Evolutionary conservation across 2,329 filamentous ascomycete genomes (phyloP).

Genomic region (Clonostachys byssicola): DNA sequence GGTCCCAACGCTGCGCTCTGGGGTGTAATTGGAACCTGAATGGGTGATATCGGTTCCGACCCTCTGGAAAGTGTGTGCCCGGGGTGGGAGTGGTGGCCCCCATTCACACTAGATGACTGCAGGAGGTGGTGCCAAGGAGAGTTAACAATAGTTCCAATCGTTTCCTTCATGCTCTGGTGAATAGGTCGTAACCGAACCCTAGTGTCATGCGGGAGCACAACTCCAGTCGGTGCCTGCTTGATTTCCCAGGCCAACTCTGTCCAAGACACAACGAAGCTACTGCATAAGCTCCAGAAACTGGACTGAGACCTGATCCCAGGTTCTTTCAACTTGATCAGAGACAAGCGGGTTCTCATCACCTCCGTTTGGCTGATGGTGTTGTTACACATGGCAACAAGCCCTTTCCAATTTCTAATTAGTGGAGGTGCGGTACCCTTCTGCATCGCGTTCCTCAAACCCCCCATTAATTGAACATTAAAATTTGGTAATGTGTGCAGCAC

Average conservation of each 20-base stretch:
- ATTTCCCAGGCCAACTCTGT: constrained; percentile 59
- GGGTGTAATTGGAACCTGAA: constrained; percentile 69
- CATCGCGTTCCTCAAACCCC: constrained; percentile 59
- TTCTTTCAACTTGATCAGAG: constrained; percentile 79
- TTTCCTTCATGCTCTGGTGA: constrained; percentile 79
- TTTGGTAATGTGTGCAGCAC: constrained; percentile 68
- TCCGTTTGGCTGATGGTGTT: constrained; percentile 70
- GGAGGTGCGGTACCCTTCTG: constrained; percentile 55
- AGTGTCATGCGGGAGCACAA: constrained; percentile 60
- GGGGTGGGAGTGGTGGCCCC: background rate
- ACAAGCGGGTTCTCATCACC: constrained; percentile 67
- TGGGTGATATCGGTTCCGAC: constrained; percentile 18
- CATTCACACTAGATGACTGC: constrained; percentile 5
- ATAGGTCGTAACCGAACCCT: constrained; percentile 73
- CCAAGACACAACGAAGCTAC: constrained; percentile 69
- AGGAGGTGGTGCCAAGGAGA: constrained; percentile 52
- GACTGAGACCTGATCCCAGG: constrained; percentile 65
- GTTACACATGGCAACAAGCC: constrained; percentile 67
- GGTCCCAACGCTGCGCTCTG: constrained; percentile 85
- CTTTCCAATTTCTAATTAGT: constrained; percentile 62
- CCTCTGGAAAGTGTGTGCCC: constrained; percentile 12
- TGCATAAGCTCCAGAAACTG: constrained; percentile 67
- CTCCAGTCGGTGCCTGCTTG: constrained; percentile 46
- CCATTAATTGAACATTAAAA: constrained; percentile 63
- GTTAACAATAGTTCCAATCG: constrained; percentile 63